Base-by-base conservation (phyloP, 2,329 filamentous ascomycete species). In the Pseudocercospora eumusae region DNA sequence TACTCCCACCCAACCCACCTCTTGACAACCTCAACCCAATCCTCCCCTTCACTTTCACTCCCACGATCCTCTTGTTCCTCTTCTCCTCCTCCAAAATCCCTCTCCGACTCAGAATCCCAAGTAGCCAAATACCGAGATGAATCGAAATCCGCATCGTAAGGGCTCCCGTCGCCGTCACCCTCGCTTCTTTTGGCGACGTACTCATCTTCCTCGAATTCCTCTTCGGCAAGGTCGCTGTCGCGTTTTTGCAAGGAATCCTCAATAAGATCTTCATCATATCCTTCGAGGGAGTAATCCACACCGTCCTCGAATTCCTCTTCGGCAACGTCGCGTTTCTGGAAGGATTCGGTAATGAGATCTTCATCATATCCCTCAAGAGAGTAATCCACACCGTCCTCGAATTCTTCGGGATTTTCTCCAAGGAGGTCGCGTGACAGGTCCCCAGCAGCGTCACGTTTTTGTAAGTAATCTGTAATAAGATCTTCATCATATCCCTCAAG, bases 11-110 rank as follows among this genome's bases (percentile, higher is more conserved):
- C 49, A 18, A 53, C 8, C 49, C 53, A 61, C 28, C 59, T 31
- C 59, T 61, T 61, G 31, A 61, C 18, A 28, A 18, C 13, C 59
- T 50, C 53, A 20, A 56, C 11, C 15, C 20, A 56, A 20, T 55
- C 53, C 11, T 21, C 53, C 18, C 53, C 33, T 13, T 31, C 28
- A 25, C 42, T 27, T 20, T 33, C 59, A 18, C 36, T 36, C 13
- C 21, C 44, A 5, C 28, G n/a, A n/a, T n/a, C n/a, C n/a, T n/a
- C 18, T 10, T 28, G 6, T 11, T 25, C 57, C 11, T 60, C 57
- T 6, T 59, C 57, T 60, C 57, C 9, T 50, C 36, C 23, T 54
- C 53, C 3, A n/a, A 36, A 23, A 47, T 53, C 36, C 36, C 36
- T 6, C 3, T 25, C 23, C 3, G 15, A 18, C 4, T 60, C 33